Conservation (phyloP, 495 filamentous ascomycete genomes). For the Neurospora sp. region DNA sequence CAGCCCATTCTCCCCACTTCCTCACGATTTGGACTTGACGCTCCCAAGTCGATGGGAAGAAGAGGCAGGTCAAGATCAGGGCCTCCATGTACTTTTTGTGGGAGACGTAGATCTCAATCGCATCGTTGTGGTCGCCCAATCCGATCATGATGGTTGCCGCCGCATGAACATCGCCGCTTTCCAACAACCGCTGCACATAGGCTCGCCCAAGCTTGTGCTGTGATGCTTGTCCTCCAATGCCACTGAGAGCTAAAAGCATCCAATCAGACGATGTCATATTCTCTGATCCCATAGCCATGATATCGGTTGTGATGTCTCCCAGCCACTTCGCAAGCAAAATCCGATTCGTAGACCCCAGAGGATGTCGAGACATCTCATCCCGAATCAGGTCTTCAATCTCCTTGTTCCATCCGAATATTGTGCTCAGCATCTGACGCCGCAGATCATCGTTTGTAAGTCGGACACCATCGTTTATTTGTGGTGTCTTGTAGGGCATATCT, state of each 20-base stretch:
- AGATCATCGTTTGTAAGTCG: slow-evolving; percentile 73
- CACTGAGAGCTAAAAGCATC: slow-evolving; percentile 91
- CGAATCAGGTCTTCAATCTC: slow-evolving; percentile 74
- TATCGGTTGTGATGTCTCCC: slow-evolving; percentile 70
- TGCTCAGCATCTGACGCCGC: slow-evolving; percentile 81
- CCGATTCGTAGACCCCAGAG: slow-evolving; percentile 57
- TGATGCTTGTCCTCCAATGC: slow-evolving; percentile 67
- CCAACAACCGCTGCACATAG: slow-evolving; percentile 82
- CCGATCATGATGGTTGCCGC: slow-evolving; percentile 86
- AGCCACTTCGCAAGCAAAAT: slow-evolving; percentile 87
- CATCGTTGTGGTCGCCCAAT: slow-evolving; percentile 86
- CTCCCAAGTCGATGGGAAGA: slow-evolving; percentile 75
- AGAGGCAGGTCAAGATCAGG: slow-evolving; percentile 64
- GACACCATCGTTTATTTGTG: slow-evolving; percentile 48
- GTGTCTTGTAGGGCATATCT: slow-evolving; percentile 67
- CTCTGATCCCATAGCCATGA: slow-evolving; percentile 69
- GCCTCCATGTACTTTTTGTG: slow-evolving; percentile 88
- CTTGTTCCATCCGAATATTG: slow-evolving; percentile 91
- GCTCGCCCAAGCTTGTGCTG: slow-evolving; percentile 85
- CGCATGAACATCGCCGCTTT: slow-evolving; percentile 83
- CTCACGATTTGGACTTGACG: slow-evolving; percentile 76
- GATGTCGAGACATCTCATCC: slow-evolving; percentile 75
- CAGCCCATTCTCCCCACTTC: slow-evolving; percentile 90
- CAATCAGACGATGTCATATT: slow-evolving; percentile 84
- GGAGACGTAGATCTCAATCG: slow-evolving; percentile 92